Conservation (phyloP, 495 filamentous ascomycete species). For the Penicillium desertorum region DNA sequence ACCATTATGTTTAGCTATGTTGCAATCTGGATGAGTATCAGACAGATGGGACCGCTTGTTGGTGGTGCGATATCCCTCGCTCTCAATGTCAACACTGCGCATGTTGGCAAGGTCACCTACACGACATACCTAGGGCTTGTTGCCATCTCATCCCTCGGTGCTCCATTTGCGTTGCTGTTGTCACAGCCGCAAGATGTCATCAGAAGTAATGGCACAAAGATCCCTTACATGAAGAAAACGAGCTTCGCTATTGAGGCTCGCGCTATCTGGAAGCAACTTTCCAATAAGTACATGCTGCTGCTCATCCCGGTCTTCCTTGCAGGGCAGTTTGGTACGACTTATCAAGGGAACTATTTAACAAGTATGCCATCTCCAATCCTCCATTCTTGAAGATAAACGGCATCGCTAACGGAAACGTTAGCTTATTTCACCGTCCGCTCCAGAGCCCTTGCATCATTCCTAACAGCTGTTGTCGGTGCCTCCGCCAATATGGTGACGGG, state of each 20-base stretch:
- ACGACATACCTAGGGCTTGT: conserved; percentile 56
- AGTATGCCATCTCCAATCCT: conserved; percentile 3
- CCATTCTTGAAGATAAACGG: neutral
- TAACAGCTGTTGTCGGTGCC: conserved; percentile 45
- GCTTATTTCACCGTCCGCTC: conserved; percentile 60
- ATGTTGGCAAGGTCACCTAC: conserved; percentile 54
- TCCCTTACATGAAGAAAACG: conserved; percentile 43
- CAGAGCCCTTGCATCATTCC: conserved; percentile 51
- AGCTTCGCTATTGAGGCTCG: conserved; percentile 43
- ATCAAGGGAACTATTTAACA: conserved; percentile 58
- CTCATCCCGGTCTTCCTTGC: conserved; percentile 57
- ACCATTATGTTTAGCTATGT: conserved; percentile 26
- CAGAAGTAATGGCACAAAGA: conserved; percentile 46
- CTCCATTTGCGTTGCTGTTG: conserved; percentile 52
- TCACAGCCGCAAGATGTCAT: conserved; percentile 57
- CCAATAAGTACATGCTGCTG: conserved; percentile 49
- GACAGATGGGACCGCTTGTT: conserved; percentile 56
- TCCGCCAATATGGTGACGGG: conserved; percentile 50
- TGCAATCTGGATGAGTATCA: conserved; percentile 58
- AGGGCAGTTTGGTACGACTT: conserved; percentile 55
- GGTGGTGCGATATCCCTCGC: conserved; percentile 57
- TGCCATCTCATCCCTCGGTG: conserved; percentile 51
- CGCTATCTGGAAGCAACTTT: conserved; percentile 48
- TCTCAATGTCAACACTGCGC: conserved; percentile 47
- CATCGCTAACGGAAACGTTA: neutral